Conservation (phyloP, 805 yeast genomes). For the Saccharomyces jurei region DNA sequence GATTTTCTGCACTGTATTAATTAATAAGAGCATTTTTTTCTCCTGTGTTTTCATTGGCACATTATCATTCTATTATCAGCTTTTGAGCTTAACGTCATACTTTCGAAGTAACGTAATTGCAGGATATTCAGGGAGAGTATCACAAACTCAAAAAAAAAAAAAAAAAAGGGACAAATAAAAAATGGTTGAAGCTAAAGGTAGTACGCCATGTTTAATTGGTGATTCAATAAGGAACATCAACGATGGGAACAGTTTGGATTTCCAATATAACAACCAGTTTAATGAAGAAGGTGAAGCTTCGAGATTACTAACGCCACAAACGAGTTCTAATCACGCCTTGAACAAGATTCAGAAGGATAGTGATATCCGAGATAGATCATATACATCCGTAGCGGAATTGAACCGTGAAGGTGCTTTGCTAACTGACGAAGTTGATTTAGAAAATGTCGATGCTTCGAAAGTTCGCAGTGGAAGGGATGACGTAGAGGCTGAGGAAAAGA, state of each 20-base stretch:
- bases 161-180: background rate
- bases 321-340: conserved; percentile 9
- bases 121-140: background rate
- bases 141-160: background rate
- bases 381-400: conserved; percentile 28
- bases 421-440: conserved; percentile 29
- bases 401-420: conserved; percentile 30
- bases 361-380: conserved; percentile 10
- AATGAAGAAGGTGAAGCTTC: background rate
- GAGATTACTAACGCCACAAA: conserved; percentile 4
- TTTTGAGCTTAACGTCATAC: background rate
- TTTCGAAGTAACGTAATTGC: background rate
- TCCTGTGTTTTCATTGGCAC: background rate
- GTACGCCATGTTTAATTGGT: conserved; percentile 25
- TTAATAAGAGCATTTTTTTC: background rate
- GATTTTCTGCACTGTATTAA: background rate
- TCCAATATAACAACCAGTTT: conserved; percentile 5
- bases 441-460: conserved; percentile 18
- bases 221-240: conserved; percentile 24
- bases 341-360: conserved; percentile 11
- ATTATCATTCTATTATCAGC: background rate
- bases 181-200: conserved; percentile 1
- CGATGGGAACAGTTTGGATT: conserved; percentile 18
- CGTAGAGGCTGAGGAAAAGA: conserved; percentile 1
- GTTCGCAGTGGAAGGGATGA: conserved; percentile 5